Base-by-base conservation (phyloP, 2,329 filamentous ascomycete species). In the Colletotrichum musicola region DNA sequence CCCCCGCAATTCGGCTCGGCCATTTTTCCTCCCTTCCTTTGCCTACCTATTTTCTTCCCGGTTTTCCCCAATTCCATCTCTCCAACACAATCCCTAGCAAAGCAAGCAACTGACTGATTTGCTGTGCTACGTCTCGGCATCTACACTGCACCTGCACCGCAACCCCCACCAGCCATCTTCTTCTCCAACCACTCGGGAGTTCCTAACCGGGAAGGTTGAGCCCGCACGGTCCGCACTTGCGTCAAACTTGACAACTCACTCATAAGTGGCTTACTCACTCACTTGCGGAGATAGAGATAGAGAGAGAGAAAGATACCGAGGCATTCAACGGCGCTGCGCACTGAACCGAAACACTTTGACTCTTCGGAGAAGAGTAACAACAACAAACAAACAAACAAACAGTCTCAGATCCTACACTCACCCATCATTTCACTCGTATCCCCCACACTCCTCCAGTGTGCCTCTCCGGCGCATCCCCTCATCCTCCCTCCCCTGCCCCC, bases 1-100 rank as follows among this genome's bases (percentile, higher is more conserved):
- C 66, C 66, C 66, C 66, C 66, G 66, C 66, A 69, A 51, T 56
- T 66, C 50, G 56, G 62, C 62, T 69, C 56, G 62, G 66, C 56
- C 62, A 25, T 56, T 60, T 61, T 25, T 16, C 35, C 46, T n/a
- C 16, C 38, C 25, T 40, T 51, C 25, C 51, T 25, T 25, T 25
- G n/a, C n/a, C n/a, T n/a, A n/a, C n/a, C n/a, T n/a, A n/a, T n/a
- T n/a, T n/a, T n/a, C n/a, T 35, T 35, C 30, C 30, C 30, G 30
- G 30, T 35, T 35, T 63, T 63, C 51, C 14, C 44, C 44, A 54
- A 27, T 27, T 30, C 46, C 30, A 44, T 53, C 58, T 49, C 20
- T 22, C 46, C 46, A 20, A 22, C 46, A 12, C n/a, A 35, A 35
- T 6, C n/a, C 14, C 13, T n/a, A 12, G 18, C 20, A 18, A 49